Percentiles rank a stretch among this genome's conserved stretches.
phyloP scores from a whole-genome alignment of 2,329 filamentous ascomycete species.

The Cladorrhinum sp. region DNA sequence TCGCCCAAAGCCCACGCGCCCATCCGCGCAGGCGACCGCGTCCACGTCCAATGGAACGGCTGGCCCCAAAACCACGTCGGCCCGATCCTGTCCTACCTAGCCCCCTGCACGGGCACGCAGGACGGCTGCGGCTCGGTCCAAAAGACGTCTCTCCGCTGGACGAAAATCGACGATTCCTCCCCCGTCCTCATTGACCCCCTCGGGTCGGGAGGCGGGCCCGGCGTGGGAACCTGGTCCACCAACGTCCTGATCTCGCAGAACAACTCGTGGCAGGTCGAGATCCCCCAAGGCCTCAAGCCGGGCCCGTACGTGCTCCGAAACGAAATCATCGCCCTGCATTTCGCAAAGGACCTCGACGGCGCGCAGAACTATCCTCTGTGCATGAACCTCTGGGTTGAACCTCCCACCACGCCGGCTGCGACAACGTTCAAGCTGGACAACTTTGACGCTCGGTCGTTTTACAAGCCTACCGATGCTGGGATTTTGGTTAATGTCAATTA shows the following conservation, averaged over 20 bases:
- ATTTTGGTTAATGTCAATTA: conserved; percentile 28
- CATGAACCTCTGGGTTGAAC: conserved; percentile 31
- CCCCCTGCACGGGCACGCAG: conserved; percentile 32
- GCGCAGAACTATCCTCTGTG: conserved; percentile 35
- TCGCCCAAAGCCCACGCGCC: conserved; percentile 49
- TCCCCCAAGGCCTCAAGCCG: conserved; percentile 40
- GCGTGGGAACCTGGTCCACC: conserved; percentile 37
- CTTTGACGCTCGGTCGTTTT: conserved; percentile 26
- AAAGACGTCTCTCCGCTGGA: conserved; percentile 40
- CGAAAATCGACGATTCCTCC: conserved; percentile 41
- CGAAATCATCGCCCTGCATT: conserved; percentile 45
- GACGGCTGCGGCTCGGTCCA: conserved; percentile 40
- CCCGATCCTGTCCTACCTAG: conserved; percentile 40
- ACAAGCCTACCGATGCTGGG: conserved; percentile 26
- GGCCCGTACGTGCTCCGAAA: conserved; percentile 54
- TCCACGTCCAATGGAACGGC: conserved; percentile 59
- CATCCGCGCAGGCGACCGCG: conserved; percentile 53
- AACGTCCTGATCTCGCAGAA: conserved; percentile 51
- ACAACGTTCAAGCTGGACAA: conserved; percentile 14
- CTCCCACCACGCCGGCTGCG: not conserved
- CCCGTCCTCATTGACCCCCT: conserved; percentile 29
- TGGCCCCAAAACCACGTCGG: conserved; percentile 55
- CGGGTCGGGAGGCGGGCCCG: conserved; percentile 8
- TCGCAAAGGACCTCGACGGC: conserved; percentile 24
- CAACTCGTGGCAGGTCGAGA: conserved; percentile 47